phyloP scores from a whole-genome alignment of 2,329 filamentous ascomycete genomes.

The Botryotinia convoluta region DNA sequence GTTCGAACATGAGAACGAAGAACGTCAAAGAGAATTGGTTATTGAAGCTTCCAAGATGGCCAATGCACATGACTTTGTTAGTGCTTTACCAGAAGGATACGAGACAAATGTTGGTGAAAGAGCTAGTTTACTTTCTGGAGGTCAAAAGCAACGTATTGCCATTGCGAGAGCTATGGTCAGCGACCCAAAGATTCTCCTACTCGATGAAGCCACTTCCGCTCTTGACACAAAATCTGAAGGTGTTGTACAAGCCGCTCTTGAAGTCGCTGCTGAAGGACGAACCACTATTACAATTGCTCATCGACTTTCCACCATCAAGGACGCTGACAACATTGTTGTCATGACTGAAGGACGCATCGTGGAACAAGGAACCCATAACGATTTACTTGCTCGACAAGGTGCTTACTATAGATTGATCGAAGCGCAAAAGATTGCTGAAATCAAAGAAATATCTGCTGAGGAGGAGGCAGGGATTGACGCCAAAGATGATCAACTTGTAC shows the following conservation, averaged over 20 bases:
- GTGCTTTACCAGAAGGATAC: slow-evolving; percentile 78
- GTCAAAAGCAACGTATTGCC: slow-evolving; percentile 95
- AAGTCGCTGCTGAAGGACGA: slow-evolving; percentile 77
- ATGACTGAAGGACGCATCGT: slow-evolving; percentile 83
- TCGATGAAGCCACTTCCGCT: slow-evolving; percentile 93
- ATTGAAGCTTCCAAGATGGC: slow-evolving; percentile 82
- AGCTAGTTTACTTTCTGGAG: slow-evolving; percentile 87
- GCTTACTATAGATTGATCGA: slow-evolving; percentile 85
- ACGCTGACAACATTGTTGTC: slow-evolving; percentile 94
- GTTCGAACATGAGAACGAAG: slow-evolving; percentile 64
- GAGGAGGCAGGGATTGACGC: slow-evolving; percentile 51
- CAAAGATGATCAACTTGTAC: slow-evolving; percentile 51
- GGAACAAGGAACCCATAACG: slow-evolving; percentile 86
- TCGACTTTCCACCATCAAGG: slow-evolving; percentile 88
- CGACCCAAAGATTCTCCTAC: slow-evolving; percentile 84
- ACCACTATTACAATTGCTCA: slow-evolving; percentile 98
- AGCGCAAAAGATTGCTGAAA: slow-evolving; percentile 75
- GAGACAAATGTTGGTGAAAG: slow-evolving; percentile 94
- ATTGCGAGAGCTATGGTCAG: slow-evolving; percentile 89
- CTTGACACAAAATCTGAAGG: slow-evolving; percentile 94
- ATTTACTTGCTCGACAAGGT: slow-evolving; percentile 65
- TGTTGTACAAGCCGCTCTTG: slow-evolving; percentile 88
- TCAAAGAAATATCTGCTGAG: slow-evolving; percentile 52
- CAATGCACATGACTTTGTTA: slow-evolving; percentile 92
- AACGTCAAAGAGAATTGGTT: slow-evolving; percentile 68